Evolutionary conservation across 768 basidiomycete genomes (phyloP).

Genomic region (Kwoniella sp.): DNA sequence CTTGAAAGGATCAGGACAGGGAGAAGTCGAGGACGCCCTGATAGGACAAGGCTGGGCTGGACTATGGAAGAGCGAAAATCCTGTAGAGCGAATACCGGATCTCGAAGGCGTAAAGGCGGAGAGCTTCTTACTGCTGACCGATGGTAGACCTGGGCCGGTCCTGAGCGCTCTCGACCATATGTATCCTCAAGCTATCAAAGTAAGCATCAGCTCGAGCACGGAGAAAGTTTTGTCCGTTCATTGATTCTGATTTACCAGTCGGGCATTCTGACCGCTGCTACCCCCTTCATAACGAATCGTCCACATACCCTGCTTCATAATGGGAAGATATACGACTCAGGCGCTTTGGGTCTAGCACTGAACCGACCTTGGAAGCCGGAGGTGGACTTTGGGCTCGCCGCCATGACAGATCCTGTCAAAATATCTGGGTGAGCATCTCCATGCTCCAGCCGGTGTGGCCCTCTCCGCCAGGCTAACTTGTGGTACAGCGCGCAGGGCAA

Average conservation of each 20-base stretch:
- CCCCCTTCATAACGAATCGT: conserved; percentile 52
- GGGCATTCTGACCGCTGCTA: conserved; percentile 49
- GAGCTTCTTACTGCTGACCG: conserved; percentile 37
- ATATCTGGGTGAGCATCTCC: conserved; percentile 39
- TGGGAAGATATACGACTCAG: conserved; percentile 26
- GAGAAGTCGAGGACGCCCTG: conserved; percentile 15
- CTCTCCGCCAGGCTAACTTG: background rate
- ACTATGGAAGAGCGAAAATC: conserved; percentile 37
- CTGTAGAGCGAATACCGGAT: conserved; percentile 18
- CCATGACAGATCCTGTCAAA: conserved; percentile 25
- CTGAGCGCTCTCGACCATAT: conserved; percentile 28
- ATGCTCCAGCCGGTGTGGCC: background rate
- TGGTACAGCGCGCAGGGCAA: conserved; percentile 52
- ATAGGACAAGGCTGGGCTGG: conserved; percentile 38
- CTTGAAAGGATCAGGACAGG: conserved; percentile 28
- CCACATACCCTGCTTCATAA: conserved; percentile 50
- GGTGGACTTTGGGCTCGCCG: conserved; percentile 36
- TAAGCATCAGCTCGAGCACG: too few relatives aligned
- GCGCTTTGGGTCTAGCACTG: conserved; percentile 50
- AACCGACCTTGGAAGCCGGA: background rate
- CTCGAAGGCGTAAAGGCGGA: conserved; percentile 36
- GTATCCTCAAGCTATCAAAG: conserved; percentile 26
- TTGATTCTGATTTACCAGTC: conserved; percentile 28
- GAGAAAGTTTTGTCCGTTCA: too few relatives aligned
- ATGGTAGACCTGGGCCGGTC: conserved; percentile 35